phyloP scores from a whole-genome alignment of 2,329 filamentous ascomycete species.

The Plenodomus biglobosus region DNA sequence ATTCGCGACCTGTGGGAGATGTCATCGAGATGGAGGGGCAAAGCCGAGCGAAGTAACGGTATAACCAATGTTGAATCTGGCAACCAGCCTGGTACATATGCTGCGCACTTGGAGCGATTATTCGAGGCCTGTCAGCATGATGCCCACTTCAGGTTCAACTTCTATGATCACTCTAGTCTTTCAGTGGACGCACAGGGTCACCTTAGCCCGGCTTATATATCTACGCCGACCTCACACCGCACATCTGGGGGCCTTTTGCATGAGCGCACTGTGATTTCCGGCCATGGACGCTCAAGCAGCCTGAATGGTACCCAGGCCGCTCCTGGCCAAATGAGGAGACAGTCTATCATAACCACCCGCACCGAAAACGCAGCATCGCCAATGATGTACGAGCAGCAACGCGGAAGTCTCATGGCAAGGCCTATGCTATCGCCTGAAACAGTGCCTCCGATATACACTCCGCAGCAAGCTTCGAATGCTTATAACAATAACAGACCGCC shows the following conservation, averaged over 20 bases:
- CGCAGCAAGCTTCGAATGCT: not conserved
- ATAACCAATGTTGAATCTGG: not conserved
- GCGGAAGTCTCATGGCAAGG: not conserved
- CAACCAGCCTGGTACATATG: constrained; percentile 33
- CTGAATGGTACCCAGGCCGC: constrained; percentile 16
- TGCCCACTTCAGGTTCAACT: constrained; percentile 26
- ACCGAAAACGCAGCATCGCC: constrained; percentile 5
- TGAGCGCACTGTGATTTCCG: not conserved
- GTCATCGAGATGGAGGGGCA: constrained; percentile 27
- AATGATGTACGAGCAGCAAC: constrained; percentile 5
- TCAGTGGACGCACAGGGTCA: constrained; percentile 18
- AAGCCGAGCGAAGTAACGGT: not conserved
- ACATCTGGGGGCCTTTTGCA: constrained; percentile 10
- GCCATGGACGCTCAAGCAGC: constrained; percentile 15
- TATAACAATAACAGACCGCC: constrained; percentile 3
- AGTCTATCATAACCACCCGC: constrained; percentile 6
- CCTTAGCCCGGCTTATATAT: constrained; percentile 16
- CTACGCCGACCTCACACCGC: constrained; percentile 15
- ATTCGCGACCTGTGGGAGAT: constrained; percentile 32
- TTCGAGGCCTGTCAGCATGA: constrained; percentile 24
- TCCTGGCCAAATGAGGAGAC: constrained; percentile 14
- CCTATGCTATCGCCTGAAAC: constrained; percentile 2
- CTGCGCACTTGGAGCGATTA: constrained; percentile 27
- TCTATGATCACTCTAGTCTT: constrained; percentile 37
- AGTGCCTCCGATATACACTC: constrained; percentile 1